Evolutionary conservation across 129 eudicot genomes (phyloP).

Genomic region (Calendula officinalis): DNA sequence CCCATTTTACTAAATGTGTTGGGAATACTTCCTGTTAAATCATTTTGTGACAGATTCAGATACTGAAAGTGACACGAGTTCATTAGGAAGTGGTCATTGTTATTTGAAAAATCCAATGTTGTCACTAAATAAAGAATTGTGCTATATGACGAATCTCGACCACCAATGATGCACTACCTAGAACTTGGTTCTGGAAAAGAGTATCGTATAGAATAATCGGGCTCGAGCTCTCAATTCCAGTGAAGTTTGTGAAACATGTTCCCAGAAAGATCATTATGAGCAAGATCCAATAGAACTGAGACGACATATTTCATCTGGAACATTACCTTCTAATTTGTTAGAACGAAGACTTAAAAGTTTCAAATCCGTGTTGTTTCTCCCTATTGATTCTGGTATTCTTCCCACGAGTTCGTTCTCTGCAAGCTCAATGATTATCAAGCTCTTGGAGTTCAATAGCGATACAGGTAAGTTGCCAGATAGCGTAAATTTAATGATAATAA

Average conservation of each 20-base stretch:
- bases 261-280: constrained; percentile 37
- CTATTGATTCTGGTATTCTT: constrained; percentile 24
- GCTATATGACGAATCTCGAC: constrained; percentile 10
- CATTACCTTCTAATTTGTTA: constrained; percentile 25
- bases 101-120: constrained; percentile 34
- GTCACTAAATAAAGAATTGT: constrained; percentile 21
- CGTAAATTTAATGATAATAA: constrained; percentile 19
- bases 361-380: constrained; percentile 1
- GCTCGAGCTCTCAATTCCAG: background rate
- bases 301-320: constrained; percentile 37
- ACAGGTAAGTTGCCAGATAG: constrained; percentile 27
- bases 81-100: constrained; percentile 35
- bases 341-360: constrained; percentile 32
- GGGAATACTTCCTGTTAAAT: constrained; percentile 38
- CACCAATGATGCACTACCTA: constrained; percentile 19
- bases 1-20: constrained; percentile 22
- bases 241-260: constrained; percentile 31
- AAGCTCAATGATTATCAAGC: constrained; percentile 26
- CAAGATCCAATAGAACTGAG: constrained; percentile 32
- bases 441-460: constrained; percentile 15
- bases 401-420: constrained; percentile 25
- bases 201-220: background rate
- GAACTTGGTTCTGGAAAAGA: background rate
- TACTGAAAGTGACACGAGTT: constrained; percentile 24
- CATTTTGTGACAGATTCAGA: constrained; percentile 35